Evolutionary conservation across 352 stramenopile species (phyloP).

Genomic region (Globisporangium polare): DNA sequence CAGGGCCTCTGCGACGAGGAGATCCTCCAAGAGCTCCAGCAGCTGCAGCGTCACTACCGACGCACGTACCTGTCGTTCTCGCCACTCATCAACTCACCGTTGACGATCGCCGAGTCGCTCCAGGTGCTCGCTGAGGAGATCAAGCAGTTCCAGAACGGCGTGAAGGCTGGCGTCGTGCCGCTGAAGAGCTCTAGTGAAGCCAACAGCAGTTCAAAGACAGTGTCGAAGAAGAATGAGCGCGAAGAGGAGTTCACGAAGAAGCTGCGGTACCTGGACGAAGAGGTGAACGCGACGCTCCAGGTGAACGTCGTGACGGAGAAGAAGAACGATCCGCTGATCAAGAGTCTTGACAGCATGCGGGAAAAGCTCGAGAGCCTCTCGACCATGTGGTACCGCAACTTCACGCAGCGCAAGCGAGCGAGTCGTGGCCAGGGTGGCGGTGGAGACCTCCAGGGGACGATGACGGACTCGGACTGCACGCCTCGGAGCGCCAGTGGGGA

Average conservation of each 20-base stretch:
- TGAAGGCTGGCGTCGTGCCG: slow-evolving; percentile 39
- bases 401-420: slow-evolving; percentile 26
- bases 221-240: slow-evolving; percentile 27
- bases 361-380: slow-evolving; percentile 66
- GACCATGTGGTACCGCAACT: slow-evolving; percentile 70
- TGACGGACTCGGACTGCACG: slow-evolving; percentile 15
- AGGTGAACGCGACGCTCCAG: slow-evolving; percentile 58
- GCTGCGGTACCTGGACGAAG: slow-evolving; percentile 59
- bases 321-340: slow-evolving; percentile 76
- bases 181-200: slow-evolving; percentile 16
- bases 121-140: slow-evolving; percentile 53
- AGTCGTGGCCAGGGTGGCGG: slow-evolving; percentile 11
- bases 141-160: slow-evolving; percentile 51
- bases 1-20: slow-evolving; percentile 53
- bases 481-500: slow-evolving; percentile 9
- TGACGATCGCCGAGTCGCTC: slow-evolving; percentile 54
- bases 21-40: slow-evolving; percentile 53
- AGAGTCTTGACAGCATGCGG: slow-evolving; percentile 54
- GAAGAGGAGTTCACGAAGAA: slow-evolving; percentile 55
- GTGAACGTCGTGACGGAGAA: slow-evolving; percentile 69
- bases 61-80: slow-evolving; percentile 56
- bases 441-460: slow-evolving; percentile 12
- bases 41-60: slow-evolving; percentile 60
- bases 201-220: slow-evolving; percentile 12
- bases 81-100: slow-evolving; percentile 51